Base-by-base conservation (phyloP, 768 basidiomycete species). In the Pisolithus sp. region DNA sequence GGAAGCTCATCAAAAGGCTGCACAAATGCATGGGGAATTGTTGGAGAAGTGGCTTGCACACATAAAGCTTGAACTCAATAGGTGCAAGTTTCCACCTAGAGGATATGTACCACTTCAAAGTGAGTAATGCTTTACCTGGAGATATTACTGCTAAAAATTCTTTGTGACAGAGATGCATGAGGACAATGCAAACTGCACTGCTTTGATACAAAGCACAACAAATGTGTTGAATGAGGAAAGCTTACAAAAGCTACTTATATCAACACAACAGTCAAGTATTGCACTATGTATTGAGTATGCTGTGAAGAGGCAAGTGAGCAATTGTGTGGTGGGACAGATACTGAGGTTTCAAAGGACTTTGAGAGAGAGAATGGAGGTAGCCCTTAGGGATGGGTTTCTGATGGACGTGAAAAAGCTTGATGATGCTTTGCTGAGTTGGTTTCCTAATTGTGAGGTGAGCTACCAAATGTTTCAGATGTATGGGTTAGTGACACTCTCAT, bases 1-100 rank as follows among this genome's bases (percentile, higher is more conserved):
- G 9, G 45, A 50, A 3, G 64, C 58, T 9, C 15, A 37, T 31
- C 26, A 21, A 24, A 47, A 30, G 26, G 57, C 63, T 42, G 49
- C 59, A 9, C 28, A 51, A 13, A 55, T 45, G 44, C 57, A 61
- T 34, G 47, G 53, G 13, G 13, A 53, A 23, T 26, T 48, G 1
- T 57, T 59, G 6, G 26, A 4, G 3, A 24, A 0, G 30, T 26
- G 23, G n/a, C 2, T 15, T 7, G 7, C 10, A 8, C 18, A 1
- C 26, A 40, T 8, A 36, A 50, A 36, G 53, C 49, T 5, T 6
- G 7, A 55, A 10, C 20, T 36, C 12, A 26, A 15, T 5, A 20
- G 20, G 20, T 46, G 45, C 26, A 28, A 46, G 23, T 46, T 30
- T 28, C 45, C 45, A 15, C 45, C 45, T 3, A 46, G 31, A 15